Base-by-base conservation (phyloP, 139 green algal species). In the Picochlorum costavermella region DNA sequence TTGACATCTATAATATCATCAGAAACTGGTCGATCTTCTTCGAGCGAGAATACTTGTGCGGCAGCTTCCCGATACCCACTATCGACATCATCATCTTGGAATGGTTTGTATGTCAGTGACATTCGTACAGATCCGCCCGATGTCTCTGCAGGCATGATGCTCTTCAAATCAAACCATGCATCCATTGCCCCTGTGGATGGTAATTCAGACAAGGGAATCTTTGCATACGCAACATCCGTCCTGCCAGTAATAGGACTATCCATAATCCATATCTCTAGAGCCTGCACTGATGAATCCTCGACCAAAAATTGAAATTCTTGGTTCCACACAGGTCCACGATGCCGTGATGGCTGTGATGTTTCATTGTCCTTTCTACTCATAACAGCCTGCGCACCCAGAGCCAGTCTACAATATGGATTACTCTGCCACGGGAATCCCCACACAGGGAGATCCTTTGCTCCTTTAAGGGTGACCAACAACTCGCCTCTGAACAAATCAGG, bases 371-470 rank as follows among this genome's bases (percentile, higher is more conserved):
- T 68, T 16, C 86, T 72, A 45, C 71, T 85, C 28, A 70, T 67
- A n/a, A 90, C 77, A 2, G 85, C 84, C 74, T 97, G 91, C 25
- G 79, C 64, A 13, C 91, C 91, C 60, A 96, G 72, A 53, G 76
- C 74, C 16, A 97, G 72, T 14, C 84, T 77, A 67, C 82, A 87
- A 80, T 91, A 97, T 12, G 90, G 91, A 73, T 96, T 96, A 84
- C 63, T 84, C 75, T 92, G 85, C 73, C 86, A 92, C 20, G 83
- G 83, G 65, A 95, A 87, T 58, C 88, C 90, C 86, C 88, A 95
- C 43, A 96, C 86, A 20, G 88, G 84, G 51, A 97, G 81, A 64
- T 87, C 69, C 26, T 86, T 81, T 2, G 81, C 91, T 75, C 86
- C 84, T 1, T 77, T 64, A 48, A 97, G 69, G 2, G 75, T 84